These are phyloP conservation scores for Acorus gramineus DNA, from an alignment of 106 monocot species.

Conservation along the genomic window DNA sequence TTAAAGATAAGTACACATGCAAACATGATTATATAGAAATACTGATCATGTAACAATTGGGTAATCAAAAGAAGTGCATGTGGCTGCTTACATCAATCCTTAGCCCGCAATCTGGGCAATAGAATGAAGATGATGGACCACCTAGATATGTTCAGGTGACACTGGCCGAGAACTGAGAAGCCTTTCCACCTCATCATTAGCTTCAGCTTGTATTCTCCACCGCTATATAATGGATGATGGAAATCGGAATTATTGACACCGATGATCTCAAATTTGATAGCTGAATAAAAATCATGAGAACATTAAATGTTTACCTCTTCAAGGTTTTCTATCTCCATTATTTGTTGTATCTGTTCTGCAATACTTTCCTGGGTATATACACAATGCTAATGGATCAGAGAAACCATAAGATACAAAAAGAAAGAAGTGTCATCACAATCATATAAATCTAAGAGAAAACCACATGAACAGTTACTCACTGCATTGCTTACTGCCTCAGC, in stretches of 20 bases:
- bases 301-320: constrained; percentile 61
- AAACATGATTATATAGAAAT: too few relatives aligned
- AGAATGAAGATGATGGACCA: too few relatives aligned
- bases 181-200: constrained; percentile 96
- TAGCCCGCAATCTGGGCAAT: too few relatives aligned
- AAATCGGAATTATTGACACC: not conserved
- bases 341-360: constrained; percentile 83
- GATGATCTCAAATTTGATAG: too few relatives aligned
- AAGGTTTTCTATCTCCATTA: constrained; percentile 93
- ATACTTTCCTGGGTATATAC: constrained; percentile 55
- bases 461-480: constrained; percentile 27
- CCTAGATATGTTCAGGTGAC: constrained; percentile 20
- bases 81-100: too few relatives aligned
- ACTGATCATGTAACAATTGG: too few relatives aligned
- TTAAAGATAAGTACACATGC: too few relatives aligned
- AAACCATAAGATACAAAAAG: too few relatives aligned
- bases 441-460: too few relatives aligned
- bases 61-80: too few relatives aligned
- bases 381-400: not conserved
- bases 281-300: not conserved
- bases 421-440: too few relatives aligned
- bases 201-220: constrained; percentile 96
- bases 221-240: constrained; percentile 28
- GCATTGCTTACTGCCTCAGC: constrained; percentile 80
- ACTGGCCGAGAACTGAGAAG: constrained; percentile 50